phyloP scores from a whole-genome alignment of 805 yeast genomes.

The Candida palmyrensis region DNA sequence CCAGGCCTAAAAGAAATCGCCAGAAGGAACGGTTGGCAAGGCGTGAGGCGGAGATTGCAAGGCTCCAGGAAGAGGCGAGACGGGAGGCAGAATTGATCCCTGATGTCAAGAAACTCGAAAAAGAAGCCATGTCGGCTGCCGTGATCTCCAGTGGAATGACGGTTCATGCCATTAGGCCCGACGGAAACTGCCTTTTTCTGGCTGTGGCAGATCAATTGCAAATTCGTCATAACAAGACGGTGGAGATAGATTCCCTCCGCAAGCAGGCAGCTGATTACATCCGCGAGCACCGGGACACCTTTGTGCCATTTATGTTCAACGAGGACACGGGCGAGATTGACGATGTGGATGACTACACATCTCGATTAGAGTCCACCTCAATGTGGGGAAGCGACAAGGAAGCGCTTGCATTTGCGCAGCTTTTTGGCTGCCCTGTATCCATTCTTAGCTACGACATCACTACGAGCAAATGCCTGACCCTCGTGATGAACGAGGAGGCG shows the following conservation, averaged over 20 bases:
- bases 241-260: slow-evolving; percentile 52
- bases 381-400: slow-evolving; percentile 98
- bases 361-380: slow-evolving; percentile 67
- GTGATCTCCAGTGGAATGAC: slow-evolving; percentile 45
- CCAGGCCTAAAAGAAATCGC: slow-evolving; percentile 42
- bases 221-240: slow-evolving; percentile 10
- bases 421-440: slow-evolving; percentile 68
- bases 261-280: slow-evolving; percentile 63
- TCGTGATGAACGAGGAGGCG: slow-evolving; percentile 38
- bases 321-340: slow-evolving; percentile 62
- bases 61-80: slow-evolving; percentile 60
- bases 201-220: slow-evolving; percentile 74
- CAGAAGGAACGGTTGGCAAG: slow-evolving; percentile 79
- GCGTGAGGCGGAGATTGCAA: slow-evolving; percentile 64
- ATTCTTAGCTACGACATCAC: slow-evolving; percentile 77
- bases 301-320: slow-evolving; percentile 77
- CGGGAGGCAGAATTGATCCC: slow-evolving; percentile 63
- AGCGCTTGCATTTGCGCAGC: slow-evolving; percentile 71
- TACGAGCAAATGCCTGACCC: slow-evolving; percentile 48
- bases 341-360: slow-evolving; percentile 64
- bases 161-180: slow-evolving; percentile 74
- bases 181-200: slow-evolving; percentile 91
- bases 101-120: slow-evolving; percentile 68
- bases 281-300: slow-evolving; percentile 59
- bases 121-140: slow-evolving; percentile 53